Evolutionary conservation across 2,329 filamentous ascomycete species (phyloP).

Genomic region (Fulvia fulva): DNA sequence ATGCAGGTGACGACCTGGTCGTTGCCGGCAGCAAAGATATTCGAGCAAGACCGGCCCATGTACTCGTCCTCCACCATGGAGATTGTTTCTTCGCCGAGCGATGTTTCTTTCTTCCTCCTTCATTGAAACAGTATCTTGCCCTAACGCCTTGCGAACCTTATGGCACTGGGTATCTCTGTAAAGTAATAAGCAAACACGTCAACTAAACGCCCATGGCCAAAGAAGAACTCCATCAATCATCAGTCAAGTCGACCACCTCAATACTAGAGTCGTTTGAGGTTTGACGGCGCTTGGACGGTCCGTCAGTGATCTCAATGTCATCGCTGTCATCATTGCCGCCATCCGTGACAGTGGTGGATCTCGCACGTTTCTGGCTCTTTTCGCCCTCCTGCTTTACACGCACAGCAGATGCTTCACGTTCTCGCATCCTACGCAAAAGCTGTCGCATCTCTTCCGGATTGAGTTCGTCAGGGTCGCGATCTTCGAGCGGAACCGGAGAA

Average conservation of each 20-base stretch:
- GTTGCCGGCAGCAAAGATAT: no score
- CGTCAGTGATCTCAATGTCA: slow-evolving; percentile 9
- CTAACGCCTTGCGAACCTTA: neutral
- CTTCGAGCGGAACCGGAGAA: slow-evolving; percentile 25
- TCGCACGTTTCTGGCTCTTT: slow-evolving; percentile 23
- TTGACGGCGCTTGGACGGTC: slow-evolving; percentile 7
- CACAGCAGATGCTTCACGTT: slow-evolving; percentile 7
- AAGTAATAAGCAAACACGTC: neutral
- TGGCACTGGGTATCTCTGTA: neutral
- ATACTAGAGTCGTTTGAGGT: slow-evolving; percentile 19
- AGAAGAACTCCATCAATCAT: slow-evolving; percentile 12
- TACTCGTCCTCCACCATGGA: no score
- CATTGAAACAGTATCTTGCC: neutral
- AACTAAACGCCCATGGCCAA: neutral
- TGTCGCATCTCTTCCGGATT: slow-evolving; percentile 25
- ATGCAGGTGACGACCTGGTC: neutral
- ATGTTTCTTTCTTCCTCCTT: neutral
- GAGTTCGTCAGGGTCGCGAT: slow-evolving; percentile 25
- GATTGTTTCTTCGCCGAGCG: no score
- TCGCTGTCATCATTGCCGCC: slow-evolving; percentile 19
- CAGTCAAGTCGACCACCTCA: slow-evolving; percentile 25
- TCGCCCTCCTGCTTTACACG: slow-evolving; percentile 16
- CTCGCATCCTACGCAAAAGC: slow-evolving; percentile 15
- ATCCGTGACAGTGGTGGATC: slow-evolving; percentile 8
- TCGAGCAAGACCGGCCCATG: no score